Conservation (phyloP, 2,329 filamentous ascomycete species). For the Reticulascus tulasneorum region DNA sequence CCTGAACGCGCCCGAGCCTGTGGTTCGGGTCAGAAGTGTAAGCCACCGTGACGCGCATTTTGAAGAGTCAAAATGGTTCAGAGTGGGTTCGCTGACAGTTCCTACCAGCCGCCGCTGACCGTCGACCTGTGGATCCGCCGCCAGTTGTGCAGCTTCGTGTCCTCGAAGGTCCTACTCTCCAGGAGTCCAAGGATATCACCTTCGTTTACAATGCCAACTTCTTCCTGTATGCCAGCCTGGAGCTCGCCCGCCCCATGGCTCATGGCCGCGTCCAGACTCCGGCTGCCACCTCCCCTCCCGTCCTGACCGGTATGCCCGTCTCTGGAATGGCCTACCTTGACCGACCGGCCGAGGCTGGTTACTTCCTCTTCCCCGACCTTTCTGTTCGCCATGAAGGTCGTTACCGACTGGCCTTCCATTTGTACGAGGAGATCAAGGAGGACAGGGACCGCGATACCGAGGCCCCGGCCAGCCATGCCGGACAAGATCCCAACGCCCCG, state of each 20-base stretch:
- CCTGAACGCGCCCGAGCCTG: conserved; percentile 92
- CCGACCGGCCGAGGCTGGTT: conserved; percentile 73
- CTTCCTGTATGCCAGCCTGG: conserved; percentile 91
- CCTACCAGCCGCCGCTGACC: conserved; percentile 69
- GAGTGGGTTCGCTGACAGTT: background rate
- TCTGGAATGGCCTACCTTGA: conserved; percentile 96
- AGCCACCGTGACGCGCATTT: conserved; percentile 27
- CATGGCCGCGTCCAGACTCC: conserved; percentile 69
- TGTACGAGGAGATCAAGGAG: conserved; percentile 93
- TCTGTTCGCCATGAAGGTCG: conserved; percentile 93
- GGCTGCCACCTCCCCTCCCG: conserved; percentile 69
- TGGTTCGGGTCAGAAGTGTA: conserved; percentile 92
- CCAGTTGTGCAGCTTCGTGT: conserved; percentile 90
- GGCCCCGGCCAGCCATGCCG: conserved; percentile 23
- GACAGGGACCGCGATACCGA: conserved; percentile 68
- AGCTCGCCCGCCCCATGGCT: conserved; percentile 78
- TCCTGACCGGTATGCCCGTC: conserved; percentile 89
- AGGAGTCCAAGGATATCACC: conserved; percentile 67
- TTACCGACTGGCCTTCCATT: conserved; percentile 85
- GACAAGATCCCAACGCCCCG: conserved; percentile 29
- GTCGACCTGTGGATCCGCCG: conserved; percentile 88
- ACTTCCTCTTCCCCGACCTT: conserved; percentile 96
- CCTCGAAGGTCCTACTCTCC: conserved; percentile 65
- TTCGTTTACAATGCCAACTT: conserved; percentile 95
- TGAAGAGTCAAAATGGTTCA: conserved; percentile 9